Evolutionary conservation across 148 eudicot genomes (phyloP).

Genomic region (Amaranthus hypochondriacus): DNA sequence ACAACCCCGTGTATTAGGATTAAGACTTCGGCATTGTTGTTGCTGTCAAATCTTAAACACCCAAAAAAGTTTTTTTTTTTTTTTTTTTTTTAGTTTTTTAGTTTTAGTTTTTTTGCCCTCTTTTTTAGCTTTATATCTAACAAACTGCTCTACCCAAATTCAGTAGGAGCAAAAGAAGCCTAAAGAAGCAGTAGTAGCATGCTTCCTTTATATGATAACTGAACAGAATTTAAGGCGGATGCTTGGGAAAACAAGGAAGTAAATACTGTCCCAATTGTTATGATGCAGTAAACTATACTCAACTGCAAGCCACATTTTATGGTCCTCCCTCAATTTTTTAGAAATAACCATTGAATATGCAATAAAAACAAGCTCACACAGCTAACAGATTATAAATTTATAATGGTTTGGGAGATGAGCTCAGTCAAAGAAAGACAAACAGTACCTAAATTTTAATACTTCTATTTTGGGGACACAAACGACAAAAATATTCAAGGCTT

Average conservation of each 20-base stretch:
- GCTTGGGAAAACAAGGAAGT: slow-evolving; percentile 6
- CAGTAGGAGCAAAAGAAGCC: not conserved
- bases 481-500: slow-evolving; percentile 22
- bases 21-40: no score
- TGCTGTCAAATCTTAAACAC: no score
- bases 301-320: not conserved
- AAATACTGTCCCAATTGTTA: no score
- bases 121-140: not conserved
- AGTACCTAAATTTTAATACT: slow-evolving; percentile 1
- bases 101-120: not conserved
- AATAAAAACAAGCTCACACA: slow-evolving; percentile 15
- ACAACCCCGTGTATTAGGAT: no score
- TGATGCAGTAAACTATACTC: not conserved
- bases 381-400: not conserved
- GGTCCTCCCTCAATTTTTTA: not conserved
- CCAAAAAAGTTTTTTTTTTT: no score
- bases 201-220: slow-evolving; percentile 11
- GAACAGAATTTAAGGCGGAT: slow-evolving; percentile 15
- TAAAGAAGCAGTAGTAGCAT: slow-evolving; percentile 5
- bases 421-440: slow-evolving; percentile 21
- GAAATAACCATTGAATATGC: not conserved
- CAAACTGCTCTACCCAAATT: slow-evolving; percentile 7
- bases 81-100: not conserved
- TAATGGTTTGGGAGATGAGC: not conserved
- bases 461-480: slow-evolving; percentile 21